These are phyloP conservation scores for Exobasidium rhododendri DNA, from an alignment of 1,284 basidiomycete genomes.

Conservation along the genomic window DNA sequence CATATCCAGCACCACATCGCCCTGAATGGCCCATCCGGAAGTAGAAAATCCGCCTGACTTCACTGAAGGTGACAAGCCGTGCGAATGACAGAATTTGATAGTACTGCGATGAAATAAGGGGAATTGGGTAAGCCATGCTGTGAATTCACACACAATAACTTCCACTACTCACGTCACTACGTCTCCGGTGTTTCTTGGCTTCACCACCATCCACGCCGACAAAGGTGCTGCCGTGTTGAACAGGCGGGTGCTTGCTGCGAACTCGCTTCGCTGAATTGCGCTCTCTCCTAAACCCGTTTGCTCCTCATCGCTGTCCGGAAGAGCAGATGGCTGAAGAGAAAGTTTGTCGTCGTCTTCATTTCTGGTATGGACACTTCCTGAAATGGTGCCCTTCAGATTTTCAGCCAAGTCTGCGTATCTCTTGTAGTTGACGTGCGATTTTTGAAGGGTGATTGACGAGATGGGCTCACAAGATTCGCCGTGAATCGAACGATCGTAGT, in stretches of 20 bases:
- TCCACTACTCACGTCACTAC: slow-evolving; percentile 22
- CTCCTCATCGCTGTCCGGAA: no score
- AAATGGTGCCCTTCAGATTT: neutral
- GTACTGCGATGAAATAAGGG: slow-evolving; percentile 16
- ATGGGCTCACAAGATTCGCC: no score
- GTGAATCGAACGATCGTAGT: no score
- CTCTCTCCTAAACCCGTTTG: neutral
- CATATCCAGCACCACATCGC: slow-evolving; percentile 77
- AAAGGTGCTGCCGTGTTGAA: slow-evolving; percentile 40
- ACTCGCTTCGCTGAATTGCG: slow-evolving; percentile 14
- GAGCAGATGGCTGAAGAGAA: no score
- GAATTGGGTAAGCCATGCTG: neutral
- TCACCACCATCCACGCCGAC: slow-evolving; percentile 34
- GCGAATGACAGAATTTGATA: slow-evolving; percentile 63
- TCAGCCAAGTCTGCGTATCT: neutral
- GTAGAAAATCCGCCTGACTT: slow-evolving; percentile 85
- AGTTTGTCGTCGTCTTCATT: neutral
- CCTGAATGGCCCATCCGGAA: slow-evolving; percentile 78
- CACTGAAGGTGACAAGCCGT: slow-evolving; percentile 72
- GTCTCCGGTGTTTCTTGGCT: slow-evolving; percentile 28
- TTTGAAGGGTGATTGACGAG: no score
- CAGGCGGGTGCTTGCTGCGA: slow-evolving; percentile 30
- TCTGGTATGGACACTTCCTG: neutral
- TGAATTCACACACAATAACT: neutral
- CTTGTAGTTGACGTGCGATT: neutral